Evolutionary conservation across 768 basidiomycete genomes (phyloP), one percentile per base, ranked within the genome.

Genomic region (Russula sp.): DNA sequence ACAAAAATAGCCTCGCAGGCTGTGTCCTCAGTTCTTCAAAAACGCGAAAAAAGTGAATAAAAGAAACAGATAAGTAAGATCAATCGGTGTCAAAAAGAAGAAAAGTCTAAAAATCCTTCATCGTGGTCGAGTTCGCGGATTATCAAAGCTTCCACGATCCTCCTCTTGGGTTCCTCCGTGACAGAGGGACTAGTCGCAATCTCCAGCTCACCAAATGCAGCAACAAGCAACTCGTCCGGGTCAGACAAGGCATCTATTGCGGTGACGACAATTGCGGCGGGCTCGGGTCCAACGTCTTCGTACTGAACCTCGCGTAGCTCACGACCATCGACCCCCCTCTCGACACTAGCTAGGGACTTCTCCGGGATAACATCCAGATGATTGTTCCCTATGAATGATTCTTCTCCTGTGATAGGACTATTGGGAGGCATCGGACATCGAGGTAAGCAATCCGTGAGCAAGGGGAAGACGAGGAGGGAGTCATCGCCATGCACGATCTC

Each of bases 91-190:
- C 57, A 64, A 67, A 89, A 88, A 3, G 83, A 85, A 10, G 81
- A 83, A 72, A 92, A 90, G 71, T 92, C 89, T 60, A 92, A 72
- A 72, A 85, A 92, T 20, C 79, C 87, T 72, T 92, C 91, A 62
- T 89, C 88, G 2, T 87, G 70, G 20, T 86, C 85, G 76, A 92
- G 77, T 73, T 92, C 90, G 52, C 89, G 81, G 22, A 92, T 84
- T 2, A 94, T 86, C 34, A 93, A 79, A 2, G 84, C 91, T 72
- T 94, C 90, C 11, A 92, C 89, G 53, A 92, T 92, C 5, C 87
- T 76, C n/a, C 88, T 77, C 36, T 82, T 80, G 8, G 63, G 69
- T 24, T 67, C 67, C n/a, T 70, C 63, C 48, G 40, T 44, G 42
- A 30, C 44, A 22, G 50, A 44, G 13, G 59, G 50, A 18, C 36